Conservation (phyloP, 768 basidiomycete species). For the Amanita exitialis region DNA sequence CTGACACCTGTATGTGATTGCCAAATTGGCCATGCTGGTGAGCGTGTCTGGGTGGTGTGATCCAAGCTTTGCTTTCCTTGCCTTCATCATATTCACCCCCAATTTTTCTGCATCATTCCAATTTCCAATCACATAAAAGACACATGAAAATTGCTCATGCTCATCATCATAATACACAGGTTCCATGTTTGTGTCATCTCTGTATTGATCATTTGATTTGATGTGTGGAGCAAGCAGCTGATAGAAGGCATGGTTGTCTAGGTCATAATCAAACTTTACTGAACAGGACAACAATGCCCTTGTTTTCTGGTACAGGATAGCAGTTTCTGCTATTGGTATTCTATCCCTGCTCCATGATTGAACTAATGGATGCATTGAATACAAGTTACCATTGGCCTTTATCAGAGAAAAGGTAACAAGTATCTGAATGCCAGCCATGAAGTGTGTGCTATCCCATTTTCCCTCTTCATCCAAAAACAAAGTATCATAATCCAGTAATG, state of each 20-base stretch:
- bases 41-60: neutral
- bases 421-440: slow-evolving; percentile 10
- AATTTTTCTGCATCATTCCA: neutral
- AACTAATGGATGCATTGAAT: slow-evolving; percentile 9
- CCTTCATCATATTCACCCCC: neutral
- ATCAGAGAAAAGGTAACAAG: slow-evolving; percentile 11
- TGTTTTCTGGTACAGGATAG: neutral
- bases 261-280: neutral
- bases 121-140: neutral
- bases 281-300: slow-evolving; percentile 2
- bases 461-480: neutral
- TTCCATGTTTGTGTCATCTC: neutral
- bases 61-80: neutral
- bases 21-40: neutral
- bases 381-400: slow-evolving; percentile 3
- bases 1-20: neutral
- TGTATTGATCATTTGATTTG: neutral
- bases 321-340: neutral
- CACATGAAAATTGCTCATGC: neutral
- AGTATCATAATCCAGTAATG: neutral
- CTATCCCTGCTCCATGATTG: slow-evolving; percentile 3
- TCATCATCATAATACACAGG: neutral
- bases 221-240: slow-evolving; percentile 6
- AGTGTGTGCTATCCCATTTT: slow-evolving; percentile 9
- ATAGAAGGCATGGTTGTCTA: neutral